Evolutionary conservation across 257 asterid species (phyloP).

Genomic region (Leonotis leonurus): DNA sequence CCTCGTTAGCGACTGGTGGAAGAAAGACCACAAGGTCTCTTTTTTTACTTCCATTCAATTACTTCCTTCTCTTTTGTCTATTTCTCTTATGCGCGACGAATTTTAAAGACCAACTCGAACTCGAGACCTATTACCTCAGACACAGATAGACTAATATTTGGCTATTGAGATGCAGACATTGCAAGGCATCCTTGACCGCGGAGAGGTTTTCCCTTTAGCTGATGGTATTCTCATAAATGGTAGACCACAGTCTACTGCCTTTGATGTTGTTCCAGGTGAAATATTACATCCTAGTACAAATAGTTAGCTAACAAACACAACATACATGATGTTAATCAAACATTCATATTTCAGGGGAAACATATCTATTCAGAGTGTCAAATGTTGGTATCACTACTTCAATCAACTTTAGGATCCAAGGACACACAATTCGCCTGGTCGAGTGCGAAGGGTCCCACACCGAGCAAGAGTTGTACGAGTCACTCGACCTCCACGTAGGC

Average conservation of each 20-base stretch:
- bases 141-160: too few species aligned
- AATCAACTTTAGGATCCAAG: conserved; percentile 68
- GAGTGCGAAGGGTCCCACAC: conserved; percentile 87
- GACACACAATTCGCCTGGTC: conserved; percentile 48
- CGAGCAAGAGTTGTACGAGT: conserved; percentile 45
- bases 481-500: conserved; percentile 72
- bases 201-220: conserved; percentile 42
- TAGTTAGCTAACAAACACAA: not conserved
- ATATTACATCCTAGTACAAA: not conserved
- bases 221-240: conserved; percentile 72
- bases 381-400: conserved; percentile 55
- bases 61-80: too few species aligned
- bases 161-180: conserved; percentile 43
- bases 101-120: too few species aligned
- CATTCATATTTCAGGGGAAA: conserved; percentile 31
- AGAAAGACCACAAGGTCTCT: conserved; percentile 60
- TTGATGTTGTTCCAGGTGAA: conserved; percentile 51
- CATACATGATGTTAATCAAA: not conserved
- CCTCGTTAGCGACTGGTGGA: conserved; percentile 78
- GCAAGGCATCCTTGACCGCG: conserved; percentile 48
- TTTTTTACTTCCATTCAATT: not conserved
- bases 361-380: conserved; percentile 61
- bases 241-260: conserved; percentile 25
- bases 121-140: too few species aligned
- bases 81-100: too few species aligned